Evolutionary conservation across 495 filamentous ascomycete species (phyloP), one percentile per base, ranked within the genome.

Genomic region (Mytilinidion resinicola): DNA sequence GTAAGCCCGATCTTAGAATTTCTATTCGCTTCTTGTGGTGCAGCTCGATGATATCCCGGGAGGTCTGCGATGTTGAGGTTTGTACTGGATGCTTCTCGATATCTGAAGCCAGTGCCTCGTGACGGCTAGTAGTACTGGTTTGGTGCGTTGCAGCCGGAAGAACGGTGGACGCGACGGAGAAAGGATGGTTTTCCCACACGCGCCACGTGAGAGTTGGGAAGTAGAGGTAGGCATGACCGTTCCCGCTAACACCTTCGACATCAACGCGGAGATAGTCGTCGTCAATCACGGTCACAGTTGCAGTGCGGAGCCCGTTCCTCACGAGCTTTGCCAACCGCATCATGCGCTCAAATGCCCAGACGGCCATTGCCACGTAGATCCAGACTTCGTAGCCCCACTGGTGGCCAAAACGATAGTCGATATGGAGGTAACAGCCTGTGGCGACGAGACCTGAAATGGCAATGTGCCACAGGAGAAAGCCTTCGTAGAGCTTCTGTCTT

Each of bases 171-270:
- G 70, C 21, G 0, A 76, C 55, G 2, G 75, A 78, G 54, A 79
- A 80, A 0, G 76, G 77, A 56, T 80, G 77, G 48, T 76, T 80
- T 61, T 78, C 76, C 77, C 77, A 80, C 0, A 68, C 63, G 9
- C 72, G 69, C 33, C 65, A 56, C 43, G 41, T 67, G 3, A 78
- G 51, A 1, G 72, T 76, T 0, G 76, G 77, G 58, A 78, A 78
- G 53, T 75, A 77, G 9, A 69, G 61, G 51, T 77, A 77, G 1
- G 64, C 74, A n/a, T 64, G 49, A 0, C 69, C 66, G 1, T 68
- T 64, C 30, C 48, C 46, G 0, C 50, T 21, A 11, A 73, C 54
- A 0, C 52, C 62, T 69, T 68, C 73, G 0, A 78, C 55, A 57
- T 77, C 72, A 36, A 78, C 63, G 0, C 70, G 66, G 12, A 75